Evolutionary conservation across 2,329 filamentous ascomycete genomes (phyloP).

Genomic region (Phaeosphaeriaceae sp.): DNA sequence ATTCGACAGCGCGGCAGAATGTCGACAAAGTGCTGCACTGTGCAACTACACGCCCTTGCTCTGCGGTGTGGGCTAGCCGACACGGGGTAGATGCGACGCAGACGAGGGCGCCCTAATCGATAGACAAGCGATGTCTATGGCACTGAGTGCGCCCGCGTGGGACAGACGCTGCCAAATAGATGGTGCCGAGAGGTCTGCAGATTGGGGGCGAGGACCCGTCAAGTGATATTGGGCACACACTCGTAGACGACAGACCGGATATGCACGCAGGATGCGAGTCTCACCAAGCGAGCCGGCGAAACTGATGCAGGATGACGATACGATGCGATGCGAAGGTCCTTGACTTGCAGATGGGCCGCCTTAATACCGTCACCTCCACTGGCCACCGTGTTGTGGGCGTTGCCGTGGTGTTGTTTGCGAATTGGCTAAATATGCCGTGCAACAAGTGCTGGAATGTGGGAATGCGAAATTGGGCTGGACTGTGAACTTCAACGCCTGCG

Average conservation of each 20-base stretch:
- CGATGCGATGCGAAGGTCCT: neutral
- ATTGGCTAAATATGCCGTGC: neutral
- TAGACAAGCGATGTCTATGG: neutral
- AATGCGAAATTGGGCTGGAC: neutral
- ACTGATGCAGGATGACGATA: conserved; percentile 11
- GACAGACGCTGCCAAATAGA: conserved; percentile 8
- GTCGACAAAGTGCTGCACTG: conserved; percentile 21
- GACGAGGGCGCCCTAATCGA: neutral
- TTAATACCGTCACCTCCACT: neutral
- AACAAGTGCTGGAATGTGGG: conserved; percentile 3
- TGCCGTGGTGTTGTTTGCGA: neutral
- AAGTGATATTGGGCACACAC: no score
- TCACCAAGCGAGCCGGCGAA: conserved; percentile 3
- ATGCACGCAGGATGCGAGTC: conserved; percentile 4
- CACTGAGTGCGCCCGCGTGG: conserved; percentile 5
- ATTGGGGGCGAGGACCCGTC: neutral
- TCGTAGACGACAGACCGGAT: no score
- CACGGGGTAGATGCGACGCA: neutral
- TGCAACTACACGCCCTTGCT: conserved; percentile 12
- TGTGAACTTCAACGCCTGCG: conserved; percentile 31
- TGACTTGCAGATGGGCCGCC: neutral
- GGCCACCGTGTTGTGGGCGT: neutral
- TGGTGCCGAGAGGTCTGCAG: no score
- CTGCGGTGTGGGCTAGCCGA: no score
- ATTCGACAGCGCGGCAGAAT: conserved; percentile 32